Percentiles rank a stretch among this genome's conserved stretches.
These are phyloP conservation scores for Arbutus unedo DNA, from an alignment of 148 eudicot genomes.

Conservation along the genomic window DNA sequence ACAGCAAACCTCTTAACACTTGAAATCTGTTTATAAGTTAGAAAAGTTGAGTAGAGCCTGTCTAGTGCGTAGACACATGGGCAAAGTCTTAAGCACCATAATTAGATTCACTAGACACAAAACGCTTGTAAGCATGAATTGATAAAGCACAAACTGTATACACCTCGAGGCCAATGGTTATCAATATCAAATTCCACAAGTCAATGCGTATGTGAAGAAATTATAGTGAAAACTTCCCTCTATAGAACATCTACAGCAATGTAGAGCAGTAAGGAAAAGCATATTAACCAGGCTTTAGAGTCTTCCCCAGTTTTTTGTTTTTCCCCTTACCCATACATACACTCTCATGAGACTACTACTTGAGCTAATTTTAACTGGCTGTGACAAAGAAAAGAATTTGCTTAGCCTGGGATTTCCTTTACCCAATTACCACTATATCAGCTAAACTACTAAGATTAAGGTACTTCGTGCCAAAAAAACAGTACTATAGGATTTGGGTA, in stretches of 20 bases:
- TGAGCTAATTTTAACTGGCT: not conserved
- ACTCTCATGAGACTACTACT: not conserved
- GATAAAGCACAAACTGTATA: not conserved
- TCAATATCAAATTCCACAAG: not conserved
- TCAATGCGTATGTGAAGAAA: not conserved
- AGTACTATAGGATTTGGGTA: not conserved
- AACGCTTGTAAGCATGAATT: not conserved
- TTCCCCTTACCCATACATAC: not conserved
- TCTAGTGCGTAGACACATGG: not conserved
- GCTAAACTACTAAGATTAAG: not conserved
- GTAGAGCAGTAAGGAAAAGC: not conserved
- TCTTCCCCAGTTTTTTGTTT: not conserved
- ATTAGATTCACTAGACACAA: conserved; percentile 4
- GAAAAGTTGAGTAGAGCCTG: not conserved
- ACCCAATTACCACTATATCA: not conserved
- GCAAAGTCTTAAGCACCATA: not conserved
- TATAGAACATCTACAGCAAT: not conserved
- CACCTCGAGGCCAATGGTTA: not conserved
- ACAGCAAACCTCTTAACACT: not conserved
- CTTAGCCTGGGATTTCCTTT: not conserved
- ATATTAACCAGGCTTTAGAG: conserved; percentile 5
- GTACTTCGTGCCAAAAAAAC: not conserved
- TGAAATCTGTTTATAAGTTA: not conserved
- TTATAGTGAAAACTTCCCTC: not conserved
- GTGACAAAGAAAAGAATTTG: not conserved